Evolutionary conservation across 805 yeast genomes (phyloP).

Genomic region (Lipomyces japonicus): DNA sequence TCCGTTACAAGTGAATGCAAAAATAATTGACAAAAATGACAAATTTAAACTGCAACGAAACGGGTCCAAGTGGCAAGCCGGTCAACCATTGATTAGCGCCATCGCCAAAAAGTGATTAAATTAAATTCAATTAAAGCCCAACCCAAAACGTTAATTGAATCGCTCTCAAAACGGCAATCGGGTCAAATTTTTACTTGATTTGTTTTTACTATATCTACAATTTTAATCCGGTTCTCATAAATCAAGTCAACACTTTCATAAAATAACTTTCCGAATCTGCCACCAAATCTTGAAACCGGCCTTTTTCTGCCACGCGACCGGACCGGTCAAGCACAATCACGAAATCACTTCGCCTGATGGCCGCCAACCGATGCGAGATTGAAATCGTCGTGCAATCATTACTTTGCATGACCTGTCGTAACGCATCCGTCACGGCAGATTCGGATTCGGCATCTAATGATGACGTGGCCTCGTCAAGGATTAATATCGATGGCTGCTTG

Average conservation of each 20-base stretch:
- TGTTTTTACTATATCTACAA: too few species aligned
- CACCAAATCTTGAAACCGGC: slow-evolving; percentile 44
- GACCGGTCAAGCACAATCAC: slow-evolving; percentile 50
- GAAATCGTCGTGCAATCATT: slow-evolving; percentile 61
- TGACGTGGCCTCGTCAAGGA: slow-evolving; percentile 56
- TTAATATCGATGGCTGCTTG: slow-evolving; percentile 52
- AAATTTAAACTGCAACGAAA: too few species aligned
- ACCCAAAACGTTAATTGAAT: too few species aligned
- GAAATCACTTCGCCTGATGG: slow-evolving; percentile 50
- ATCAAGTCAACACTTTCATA: slow-evolving; percentile 22
- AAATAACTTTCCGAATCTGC: slow-evolving; percentile 34
- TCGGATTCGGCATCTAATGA: slow-evolving; percentile 60
- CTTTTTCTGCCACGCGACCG: slow-evolving; percentile 54
- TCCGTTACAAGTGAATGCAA: too few species aligned
- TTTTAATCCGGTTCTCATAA: too few species aligned
- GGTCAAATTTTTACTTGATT: too few species aligned
- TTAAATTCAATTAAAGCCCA: too few species aligned
- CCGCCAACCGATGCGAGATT: slow-evolving; percentile 69
- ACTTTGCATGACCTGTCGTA: slow-evolving; percentile 51
- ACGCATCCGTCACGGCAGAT: slow-evolving; percentile 59
- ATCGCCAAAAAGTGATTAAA: too few species aligned
- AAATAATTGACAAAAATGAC: too few species aligned
- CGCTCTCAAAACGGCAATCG: too few species aligned
- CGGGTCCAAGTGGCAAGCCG: too few species aligned
- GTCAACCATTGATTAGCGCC: too few species aligned